Base-by-base conservation (phyloP, 2,329 filamentous ascomycete species). In the Colletotrichum siamense region DNA sequence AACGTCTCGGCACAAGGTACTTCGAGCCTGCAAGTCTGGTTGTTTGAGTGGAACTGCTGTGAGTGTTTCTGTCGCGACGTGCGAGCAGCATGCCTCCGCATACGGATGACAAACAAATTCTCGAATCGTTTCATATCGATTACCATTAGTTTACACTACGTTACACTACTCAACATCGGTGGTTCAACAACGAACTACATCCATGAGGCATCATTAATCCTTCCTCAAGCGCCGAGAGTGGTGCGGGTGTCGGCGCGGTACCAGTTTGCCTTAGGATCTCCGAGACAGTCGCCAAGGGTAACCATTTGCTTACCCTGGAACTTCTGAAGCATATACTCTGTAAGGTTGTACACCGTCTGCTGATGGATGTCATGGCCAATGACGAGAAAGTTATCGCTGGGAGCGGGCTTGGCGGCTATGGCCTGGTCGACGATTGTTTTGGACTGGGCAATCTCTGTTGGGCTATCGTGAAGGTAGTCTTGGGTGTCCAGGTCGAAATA, bases 201-300 rank as follows among this genome's bases (percentile, higher is more conserved):
- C 22, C 15, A 26, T 10, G 9, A 44, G 18, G 18, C 39, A 44
- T 44, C 18, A n/a, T 44, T n/a, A 10, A 44, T n/a, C 55, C 26
- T 30, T 16, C 18, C 18, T 57, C 52, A 57, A 57, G 52, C 52
- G 24, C 52, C 71, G 9, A 75, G 52, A 7, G 74, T 76, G 9
- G 71, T 76, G 49, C 65, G 64, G 22, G 65, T 39, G 22, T 76
- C 71, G 32, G 67, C 34, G 28, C 88, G 86, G 79, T 91, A 90
- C 89, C 89, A 90, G 76, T 86, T 84, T 63, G 82, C 84, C 13
- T 79, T 79, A 8, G 88, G 81, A 78, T 90, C 88, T 15, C 86
- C 87, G 30, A 91, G 82, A 79, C 89, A 91, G 73, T 89, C 84
- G 3, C 88, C 89, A 13, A 90, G 85, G 10, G 88, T 88, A 55